Conservation (phyloP, 2,329 filamentous ascomycete genomes). For the Clarireedia sp. region DNA sequence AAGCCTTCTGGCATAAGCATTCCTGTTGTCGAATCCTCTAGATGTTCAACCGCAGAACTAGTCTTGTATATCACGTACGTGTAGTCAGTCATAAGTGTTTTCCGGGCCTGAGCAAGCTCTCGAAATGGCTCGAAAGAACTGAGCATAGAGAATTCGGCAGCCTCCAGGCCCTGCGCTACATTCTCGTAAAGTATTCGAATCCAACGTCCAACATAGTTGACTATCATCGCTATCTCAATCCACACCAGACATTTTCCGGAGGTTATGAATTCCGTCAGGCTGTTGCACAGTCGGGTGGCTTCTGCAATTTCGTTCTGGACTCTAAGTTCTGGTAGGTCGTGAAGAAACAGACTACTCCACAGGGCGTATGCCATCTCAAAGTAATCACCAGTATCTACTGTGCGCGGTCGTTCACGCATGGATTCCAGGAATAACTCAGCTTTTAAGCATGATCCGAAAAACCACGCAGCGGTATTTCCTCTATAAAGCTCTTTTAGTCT, state of each 20-base stretch:
- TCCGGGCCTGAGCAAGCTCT: neutral
- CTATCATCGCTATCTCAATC: neutral
- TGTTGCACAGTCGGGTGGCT: neutral
- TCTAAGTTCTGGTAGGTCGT: neutral
- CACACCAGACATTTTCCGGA: neutral
- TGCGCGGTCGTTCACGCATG: neutral
- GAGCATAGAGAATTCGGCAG: neutral
- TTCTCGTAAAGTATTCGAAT: neutral
- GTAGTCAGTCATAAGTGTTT: neutral
- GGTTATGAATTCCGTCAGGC: neutral
- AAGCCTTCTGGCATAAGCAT: neutral
- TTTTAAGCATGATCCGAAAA: neutral
- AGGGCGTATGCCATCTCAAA: constrained; percentile 1
- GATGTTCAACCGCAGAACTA: neutral
- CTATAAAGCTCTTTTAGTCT: neutral
- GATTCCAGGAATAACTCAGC: neutral
- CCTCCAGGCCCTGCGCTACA: neutral
- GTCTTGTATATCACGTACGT: neutral
- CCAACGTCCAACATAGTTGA: neutral
- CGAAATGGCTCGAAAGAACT: neutral
- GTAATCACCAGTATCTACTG: neutral
- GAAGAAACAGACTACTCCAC: neutral
- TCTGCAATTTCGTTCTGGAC: neutral
- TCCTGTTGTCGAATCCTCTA: neutral
- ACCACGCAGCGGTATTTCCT: neutral